Conservation (phyloP, 306 rosid genomes). For the Castanea crenata region DNA sequence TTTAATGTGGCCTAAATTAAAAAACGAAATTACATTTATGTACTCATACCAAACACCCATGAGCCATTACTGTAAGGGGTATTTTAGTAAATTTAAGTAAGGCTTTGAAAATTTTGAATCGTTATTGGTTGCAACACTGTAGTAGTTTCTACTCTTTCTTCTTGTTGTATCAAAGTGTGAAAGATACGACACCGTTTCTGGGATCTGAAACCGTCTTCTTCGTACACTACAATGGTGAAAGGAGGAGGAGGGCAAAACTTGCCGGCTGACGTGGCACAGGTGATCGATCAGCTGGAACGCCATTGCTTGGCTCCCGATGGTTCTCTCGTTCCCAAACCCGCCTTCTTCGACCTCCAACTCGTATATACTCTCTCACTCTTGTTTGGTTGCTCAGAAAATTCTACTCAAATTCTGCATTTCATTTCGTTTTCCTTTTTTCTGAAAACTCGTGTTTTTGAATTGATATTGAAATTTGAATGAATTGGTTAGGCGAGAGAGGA, state of each 20-base stretch:
- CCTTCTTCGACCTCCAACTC: conserved; percentile 71
- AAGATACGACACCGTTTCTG: conserved; percentile 29
- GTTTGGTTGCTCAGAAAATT: conserved; percentile 18
- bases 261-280: conserved; percentile 66
- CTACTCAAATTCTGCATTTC: background rate
- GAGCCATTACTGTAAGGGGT: background rate
- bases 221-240: conserved; percentile 55
- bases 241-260: conserved; percentile 57
- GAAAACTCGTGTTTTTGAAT: no score
- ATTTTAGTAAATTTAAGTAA: background rate
- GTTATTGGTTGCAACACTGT: no score
- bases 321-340: conserved; percentile 81
- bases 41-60: background rate
- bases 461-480: no score
- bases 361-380: conserved; percentile 38
- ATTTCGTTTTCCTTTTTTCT: background rate
- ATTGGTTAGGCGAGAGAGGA: conserved; percentile 83
- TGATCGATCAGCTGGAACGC: conserved; percentile 88
- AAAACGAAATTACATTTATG: background rate
- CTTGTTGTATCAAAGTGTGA: background rate
- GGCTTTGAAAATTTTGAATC: no score
- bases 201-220: background rate
- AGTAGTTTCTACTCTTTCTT: background rate
- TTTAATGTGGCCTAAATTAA: background rate
- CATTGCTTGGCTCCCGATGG: conserved; percentile 92